phyloP scores from a whole-genome alignment of 352 stramenopile species.

The Saprolegnia parasitica region DNA sequence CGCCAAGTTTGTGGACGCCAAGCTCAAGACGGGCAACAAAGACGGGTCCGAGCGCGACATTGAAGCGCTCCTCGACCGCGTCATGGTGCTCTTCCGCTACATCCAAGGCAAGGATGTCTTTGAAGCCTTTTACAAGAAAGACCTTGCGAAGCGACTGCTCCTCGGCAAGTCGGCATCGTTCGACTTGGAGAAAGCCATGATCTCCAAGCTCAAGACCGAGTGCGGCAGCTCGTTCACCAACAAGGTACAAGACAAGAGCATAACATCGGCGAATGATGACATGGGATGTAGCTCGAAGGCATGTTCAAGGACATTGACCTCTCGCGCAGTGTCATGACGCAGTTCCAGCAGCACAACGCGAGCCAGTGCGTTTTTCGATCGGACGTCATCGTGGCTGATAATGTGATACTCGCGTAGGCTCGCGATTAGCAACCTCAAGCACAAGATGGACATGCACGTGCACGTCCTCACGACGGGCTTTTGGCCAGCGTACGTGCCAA shows the following conservation, averaged over 20 bases:
- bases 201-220: conserved; percentile 97
- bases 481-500: conserved; percentile 92
- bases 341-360: conserved; percentile 79
- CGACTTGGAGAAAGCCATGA: conserved; percentile 95
- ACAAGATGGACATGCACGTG: conserved; percentile 90
- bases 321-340: conserved; percentile 91
- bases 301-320: conserved; percentile 99
- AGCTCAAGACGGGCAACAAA: conserved; percentile 84
- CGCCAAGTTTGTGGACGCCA: conserved; percentile 88
- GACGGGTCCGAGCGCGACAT: conserved; percentile 82
- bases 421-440: conserved; percentile 46
- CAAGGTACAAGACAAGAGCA: too few species aligned
- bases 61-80: conserved; percentile 81
- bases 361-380: conserved; percentile 60
- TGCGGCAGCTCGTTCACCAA: conserved; percentile 96
- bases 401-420: too few species aligned
- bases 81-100: conserved; percentile 96
- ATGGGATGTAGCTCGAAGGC: conserved; percentile 92
- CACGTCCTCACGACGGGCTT: conserved; percentile 97
- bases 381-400: too few species aligned
- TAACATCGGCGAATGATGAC: too few species aligned
- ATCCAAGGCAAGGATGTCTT: conserved; percentile 98
- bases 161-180: conserved; percentile 86
- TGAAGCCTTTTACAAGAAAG: conserved; percentile 98
- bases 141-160: conserved; percentile 95